Conservation (phyloP, 805 yeast species). For the Myxozyma neglecta region DNA sequence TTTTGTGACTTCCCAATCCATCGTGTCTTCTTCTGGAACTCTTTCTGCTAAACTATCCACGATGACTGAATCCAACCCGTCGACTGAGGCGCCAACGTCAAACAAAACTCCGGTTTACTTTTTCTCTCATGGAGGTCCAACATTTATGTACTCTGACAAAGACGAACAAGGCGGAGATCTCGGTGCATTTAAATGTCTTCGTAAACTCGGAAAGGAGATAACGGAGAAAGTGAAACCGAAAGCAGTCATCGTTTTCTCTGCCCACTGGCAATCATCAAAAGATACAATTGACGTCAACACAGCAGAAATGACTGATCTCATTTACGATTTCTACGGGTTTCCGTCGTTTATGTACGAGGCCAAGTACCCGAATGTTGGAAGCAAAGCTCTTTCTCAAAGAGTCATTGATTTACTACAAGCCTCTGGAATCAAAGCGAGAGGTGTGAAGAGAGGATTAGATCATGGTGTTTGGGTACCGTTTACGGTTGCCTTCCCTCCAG, state of each 20-base stretch:
- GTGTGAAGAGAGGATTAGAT: constrained; percentile 64
- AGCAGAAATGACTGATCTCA: constrained; percentile 53
- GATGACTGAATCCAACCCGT: background rate
- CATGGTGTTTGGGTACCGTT: constrained; percentile 78
- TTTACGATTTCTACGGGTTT: constrained; percentile 76
- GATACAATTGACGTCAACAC: constrained; percentile 29
- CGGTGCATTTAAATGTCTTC: constrained; percentile 58
- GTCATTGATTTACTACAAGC: constrained; percentile 46
- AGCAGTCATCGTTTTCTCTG: constrained; percentile 65
- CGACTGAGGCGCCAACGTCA: background rate
- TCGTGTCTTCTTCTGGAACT: background rate
- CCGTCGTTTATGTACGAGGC: constrained; percentile 64
- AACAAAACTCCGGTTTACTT: constrained; percentile 57
- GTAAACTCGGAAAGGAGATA: constrained; percentile 54
- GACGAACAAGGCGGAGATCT: constrained; percentile 48
- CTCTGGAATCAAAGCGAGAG: constrained; percentile 48
- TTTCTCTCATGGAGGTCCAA: constrained; percentile 83
- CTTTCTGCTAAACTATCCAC: background rate
- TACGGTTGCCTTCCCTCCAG: constrained; percentile 18
- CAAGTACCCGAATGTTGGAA: constrained; percentile 55
- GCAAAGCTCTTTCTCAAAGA: constrained; percentile 47
- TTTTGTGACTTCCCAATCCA: background rate
- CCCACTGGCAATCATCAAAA: constrained; percentile 65
- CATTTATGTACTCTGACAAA: constrained; percentile 60
- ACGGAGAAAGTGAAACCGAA: constrained; percentile 56